Evolutionary conservation across 768 basidiomycete species (phyloP), one percentile per base, ranked within the genome.

Genomic region (Mycena chlorophos): DNA sequence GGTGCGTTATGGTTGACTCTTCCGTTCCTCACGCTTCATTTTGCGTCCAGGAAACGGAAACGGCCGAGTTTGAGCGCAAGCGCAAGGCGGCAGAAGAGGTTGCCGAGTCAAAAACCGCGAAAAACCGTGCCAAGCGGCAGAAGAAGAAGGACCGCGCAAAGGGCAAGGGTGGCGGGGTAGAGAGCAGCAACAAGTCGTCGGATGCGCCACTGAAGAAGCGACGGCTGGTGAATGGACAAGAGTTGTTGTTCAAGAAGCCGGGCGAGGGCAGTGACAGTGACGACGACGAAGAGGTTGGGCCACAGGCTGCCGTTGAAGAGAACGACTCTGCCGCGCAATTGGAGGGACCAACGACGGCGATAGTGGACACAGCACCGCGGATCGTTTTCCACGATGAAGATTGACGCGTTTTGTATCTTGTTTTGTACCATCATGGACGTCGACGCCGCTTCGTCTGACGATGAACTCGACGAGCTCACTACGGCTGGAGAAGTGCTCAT

Each of bases 51-150:
- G 90, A 94, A 76, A 66, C 75, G 5, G 85, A 86, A 45, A 77
- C 75, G 22, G 76, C 75, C 10, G 94, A 89, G 47, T 97, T 95
- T 63, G 87, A 89, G 63, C 79, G 72, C 46, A 88, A 86, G 62
- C 83, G 87, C 65, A 79, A 77, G 40, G 88, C 87, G 57, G 80
- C 86, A 25, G 87, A 91, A 29, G 86, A 85, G 26, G 65, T 73
- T 3, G 85, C 89, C 0, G 87, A 96, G 43, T 86, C 88, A 2
- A 97, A 94, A 75, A 98, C 96, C 0, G 87, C 92, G 13, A 98
- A 94, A 75, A 99, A 99, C 69, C 82, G 97, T 19, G 90, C 91
- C 16, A 98, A 91, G 69, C 77, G 97, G 42, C 90, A 88, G 71
- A 97, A 96, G 79, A 92, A 93, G 78, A 98, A 95, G 69, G 88